Base-by-base conservation (phyloP, 345 rosid genomes). In the Salix suchowensis region DNA sequence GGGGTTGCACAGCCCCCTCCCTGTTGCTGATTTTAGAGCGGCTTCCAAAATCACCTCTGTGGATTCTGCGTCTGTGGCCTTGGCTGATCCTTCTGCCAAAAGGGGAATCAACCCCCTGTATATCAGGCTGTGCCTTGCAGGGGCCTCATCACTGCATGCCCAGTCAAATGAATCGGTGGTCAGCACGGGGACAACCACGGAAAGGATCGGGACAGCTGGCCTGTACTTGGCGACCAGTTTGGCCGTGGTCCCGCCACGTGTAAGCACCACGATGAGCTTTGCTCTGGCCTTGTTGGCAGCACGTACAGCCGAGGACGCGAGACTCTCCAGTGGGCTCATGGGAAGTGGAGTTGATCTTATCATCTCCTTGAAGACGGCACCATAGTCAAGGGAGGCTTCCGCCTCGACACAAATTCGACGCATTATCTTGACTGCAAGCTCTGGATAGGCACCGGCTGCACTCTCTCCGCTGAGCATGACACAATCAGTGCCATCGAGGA, bases 381-480 rank as follows among this genome's bases (percentile, higher is more conserved):
- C 86, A 37, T 93, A 93, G 79, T 93, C 98, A 12, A 93, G 94
- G 9, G 98, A 93, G 36, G 93, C 87, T 77, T 93, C 93, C 6
- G 98, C 97, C 80, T 93, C 97, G 1, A 90, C 80, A 77, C 98
- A 91, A 77, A 91, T 93, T 74, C 82, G 85, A 24, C 91, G 91
- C 97, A 93, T 93, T 60, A 86, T 89, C 84, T 90, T 93, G 70
- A 93, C 98, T 30, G 98, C 98, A 78, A 93, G 76, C 82, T 91
- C 93, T 0, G 97, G 98, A 70, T 93, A 93, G 64, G 91, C 87
- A 68, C 97, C 94, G 9, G 97, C 97, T 2, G 93, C 97, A 82
- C 97, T 91, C 90, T 93, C 98, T 2, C 97, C 96, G 19, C 94
- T 91, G 55, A 91, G 97, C 97, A 93, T 93, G 39, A 93, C 94